phyloP scores from a whole-genome alignment of 176 grass and related monocot genomes.

The Triticum urartu region DNA sequence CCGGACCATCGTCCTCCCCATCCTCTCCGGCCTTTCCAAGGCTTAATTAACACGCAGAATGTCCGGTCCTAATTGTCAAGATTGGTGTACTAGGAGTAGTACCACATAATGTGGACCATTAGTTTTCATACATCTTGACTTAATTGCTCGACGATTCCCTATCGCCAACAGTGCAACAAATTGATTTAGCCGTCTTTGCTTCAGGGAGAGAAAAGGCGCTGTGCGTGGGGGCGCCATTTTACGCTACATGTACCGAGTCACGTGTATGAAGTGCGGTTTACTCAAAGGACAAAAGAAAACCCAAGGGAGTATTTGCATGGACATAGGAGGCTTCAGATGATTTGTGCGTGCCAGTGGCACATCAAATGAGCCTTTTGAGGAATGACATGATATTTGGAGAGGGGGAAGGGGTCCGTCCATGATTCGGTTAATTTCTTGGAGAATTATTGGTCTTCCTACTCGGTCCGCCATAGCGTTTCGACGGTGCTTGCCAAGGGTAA shows the following conservation, averaged over 20 bases:
- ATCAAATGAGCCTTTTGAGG: too few species aligned
- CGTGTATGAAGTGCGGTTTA: slow-evolving; percentile 14
- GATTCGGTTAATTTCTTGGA: too few species aligned
- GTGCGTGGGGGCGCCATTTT: not conserved
- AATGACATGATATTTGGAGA: too few species aligned
- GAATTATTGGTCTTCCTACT: too few species aligned
- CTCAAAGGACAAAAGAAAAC: not conserved
- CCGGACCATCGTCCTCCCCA: not conserved
- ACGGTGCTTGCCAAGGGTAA: too few species aligned
- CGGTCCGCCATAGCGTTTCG: too few species aligned
- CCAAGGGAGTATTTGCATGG: not conserved
- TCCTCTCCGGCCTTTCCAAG: not conserved
- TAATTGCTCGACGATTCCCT: not conserved
- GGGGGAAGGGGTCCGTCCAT: too few species aligned
- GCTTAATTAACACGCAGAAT: slow-evolving; percentile 44
- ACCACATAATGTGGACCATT: not conserved
- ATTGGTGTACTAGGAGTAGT: not conserved
- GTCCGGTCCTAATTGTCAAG: not conserved
- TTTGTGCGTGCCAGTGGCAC: not conserved
- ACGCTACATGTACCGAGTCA: not conserved
- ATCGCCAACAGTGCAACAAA: not conserved
- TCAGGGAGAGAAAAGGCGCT: not conserved
- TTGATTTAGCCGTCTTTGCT: not conserved
- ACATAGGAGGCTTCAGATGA: not conserved
- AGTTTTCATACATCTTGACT: not conserved